Conservation (phyloP, 1,284 basidiomycete genomes). For the Tetrapyrgos nigripes region DNA sequence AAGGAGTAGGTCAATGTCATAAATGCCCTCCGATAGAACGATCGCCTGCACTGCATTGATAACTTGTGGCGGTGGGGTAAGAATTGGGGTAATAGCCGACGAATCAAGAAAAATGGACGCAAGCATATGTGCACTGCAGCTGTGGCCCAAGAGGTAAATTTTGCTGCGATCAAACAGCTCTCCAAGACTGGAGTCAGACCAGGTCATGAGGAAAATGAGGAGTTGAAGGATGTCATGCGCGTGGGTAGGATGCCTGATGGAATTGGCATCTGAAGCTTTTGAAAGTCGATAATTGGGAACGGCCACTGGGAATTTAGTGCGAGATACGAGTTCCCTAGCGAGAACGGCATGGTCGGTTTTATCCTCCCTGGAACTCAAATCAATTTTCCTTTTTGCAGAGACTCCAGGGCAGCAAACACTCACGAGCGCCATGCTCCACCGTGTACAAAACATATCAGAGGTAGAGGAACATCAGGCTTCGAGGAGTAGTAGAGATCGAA, state of each 20-base stretch:
- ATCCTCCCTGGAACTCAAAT: conserved; percentile 63
- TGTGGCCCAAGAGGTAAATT: conserved; percentile 75
- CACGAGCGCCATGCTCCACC: conserved; percentile 83
- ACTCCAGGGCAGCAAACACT: too few relatives aligned
- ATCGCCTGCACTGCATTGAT: conserved; percentile 58
- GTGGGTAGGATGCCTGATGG: conserved; percentile 72
- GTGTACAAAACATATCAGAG: conserved; percentile 68
- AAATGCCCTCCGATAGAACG: conserved; percentile 76
- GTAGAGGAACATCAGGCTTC: conserved; percentile 9
- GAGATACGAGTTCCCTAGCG: conserved; percentile 55
- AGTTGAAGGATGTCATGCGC: conserved; percentile 67
- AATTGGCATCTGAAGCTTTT: conserved; percentile 40
- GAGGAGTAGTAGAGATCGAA: conserved; percentile 58
- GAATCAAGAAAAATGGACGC: conserved; percentile 70
- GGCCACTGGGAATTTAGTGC: conserved; percentile 62
- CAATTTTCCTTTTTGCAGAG: too few relatives aligned
- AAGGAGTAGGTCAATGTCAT: conserved; percentile 71
- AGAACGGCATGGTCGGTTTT: conserved; percentile 64
- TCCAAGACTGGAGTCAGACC: conserved; percentile 24
- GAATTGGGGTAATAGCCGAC: conserved; percentile 40
- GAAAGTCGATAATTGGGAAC: conserved; percentile 79
- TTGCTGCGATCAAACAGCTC: conserved; percentile 44
- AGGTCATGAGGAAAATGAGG: conserved; percentile 59
- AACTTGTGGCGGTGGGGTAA: conserved; percentile 55
- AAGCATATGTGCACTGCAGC: conserved; percentile 84